Percentiles rank a stretch among this genome's conserved stretches.
Evolutionary conservation across 257 asterid genomes (phyloP).

Genomic region (Plantago ovata): DNA sequence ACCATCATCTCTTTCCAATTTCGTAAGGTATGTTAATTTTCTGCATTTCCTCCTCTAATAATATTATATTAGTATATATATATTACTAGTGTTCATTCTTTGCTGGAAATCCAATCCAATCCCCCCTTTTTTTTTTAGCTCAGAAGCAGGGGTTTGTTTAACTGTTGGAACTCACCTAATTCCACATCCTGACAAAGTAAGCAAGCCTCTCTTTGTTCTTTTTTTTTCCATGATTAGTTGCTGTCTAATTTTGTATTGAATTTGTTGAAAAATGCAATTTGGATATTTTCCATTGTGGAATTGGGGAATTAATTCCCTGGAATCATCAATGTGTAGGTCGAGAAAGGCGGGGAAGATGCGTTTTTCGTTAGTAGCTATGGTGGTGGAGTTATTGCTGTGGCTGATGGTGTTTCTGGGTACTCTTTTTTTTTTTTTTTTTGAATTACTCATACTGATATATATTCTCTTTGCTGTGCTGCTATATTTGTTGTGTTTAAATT

Average conservation of each 20-base stretch:
- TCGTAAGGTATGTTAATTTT: conserved; percentile 29
- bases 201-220: too few species aligned
- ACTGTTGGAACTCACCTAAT: conserved; percentile 63
- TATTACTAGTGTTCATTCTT: too few species aligned
- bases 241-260: too few species aligned
- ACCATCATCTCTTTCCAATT: conserved; percentile 29
- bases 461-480: background rate
- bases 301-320: too few species aligned
- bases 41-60: conserved; percentile 3
- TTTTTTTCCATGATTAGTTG: too few species aligned
- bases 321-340: conserved; percentile 64
- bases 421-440: too few species aligned
- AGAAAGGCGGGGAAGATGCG: conserved; percentile 94
- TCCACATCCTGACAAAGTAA: conserved; percentile 90
- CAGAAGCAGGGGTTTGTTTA: conserved; percentile 51
- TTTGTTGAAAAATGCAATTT: too few species aligned
- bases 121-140: conserved; percentile 17
- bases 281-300: too few species aligned
- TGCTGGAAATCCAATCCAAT: too few species aligned
- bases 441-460: background rate
- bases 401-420: conserved; percentile 98
- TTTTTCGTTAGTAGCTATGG: conserved; percentile 58
- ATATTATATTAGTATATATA: too few species aligned
- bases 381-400: conserved; percentile 82
- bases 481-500: too few species aligned